These are phyloP conservation scores for Wickerhamomyces alni DNA, from an alignment of 805 yeast species.

Conservation along the genomic window DNA sequence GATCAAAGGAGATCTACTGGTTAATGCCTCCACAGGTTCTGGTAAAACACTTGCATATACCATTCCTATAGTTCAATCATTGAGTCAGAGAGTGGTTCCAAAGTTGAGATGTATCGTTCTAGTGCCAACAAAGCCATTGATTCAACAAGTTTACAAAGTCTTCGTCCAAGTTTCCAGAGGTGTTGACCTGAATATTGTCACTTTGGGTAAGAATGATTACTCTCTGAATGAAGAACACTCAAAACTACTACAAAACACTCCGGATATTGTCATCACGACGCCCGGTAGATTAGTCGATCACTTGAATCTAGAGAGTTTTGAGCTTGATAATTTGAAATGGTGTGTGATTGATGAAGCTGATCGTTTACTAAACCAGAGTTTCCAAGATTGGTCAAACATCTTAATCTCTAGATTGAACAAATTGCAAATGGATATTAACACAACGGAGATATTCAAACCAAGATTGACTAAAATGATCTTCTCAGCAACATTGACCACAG, in stretches of 20 bases:
- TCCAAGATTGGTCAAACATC: constrained; percentile 83
- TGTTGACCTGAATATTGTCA: constrained; percentile 55
- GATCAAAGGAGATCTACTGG: constrained; percentile 65
- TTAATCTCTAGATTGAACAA: constrained; percentile 32
- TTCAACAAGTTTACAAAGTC: constrained; percentile 72
- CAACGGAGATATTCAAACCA: constrained; percentile 17
- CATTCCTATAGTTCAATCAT: constrained; percentile 72
- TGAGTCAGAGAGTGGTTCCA: constrained; percentile 61
- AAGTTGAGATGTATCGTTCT: constrained; percentile 68
- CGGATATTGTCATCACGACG: constrained; percentile 66
- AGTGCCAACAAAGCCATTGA: constrained; percentile 87
- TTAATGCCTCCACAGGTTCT: constrained; percentile 93
- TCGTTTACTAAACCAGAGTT: constrained; percentile 75
- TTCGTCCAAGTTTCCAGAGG: constrained; percentile 58
- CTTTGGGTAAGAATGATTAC: constrained; percentile 47
- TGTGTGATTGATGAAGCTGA: constrained; percentile 81
- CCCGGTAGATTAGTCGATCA: constrained; percentile 87
- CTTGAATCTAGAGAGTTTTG: constrained; percentile 35
- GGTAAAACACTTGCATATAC: constrained; percentile 91
- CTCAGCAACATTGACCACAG: constrained; percentile 91
- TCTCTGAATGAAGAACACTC: constrained; percentile 56
- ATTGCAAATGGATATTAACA: constrained; percentile 26
- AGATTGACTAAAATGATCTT: constrained; percentile 65
- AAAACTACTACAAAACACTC: constrained; percentile 39
- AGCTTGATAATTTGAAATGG: constrained; percentile 48